Evolutionary conservation across 306 rosid genomes (phyloP).

Genomic region (Clitoria ternatea): DNA sequence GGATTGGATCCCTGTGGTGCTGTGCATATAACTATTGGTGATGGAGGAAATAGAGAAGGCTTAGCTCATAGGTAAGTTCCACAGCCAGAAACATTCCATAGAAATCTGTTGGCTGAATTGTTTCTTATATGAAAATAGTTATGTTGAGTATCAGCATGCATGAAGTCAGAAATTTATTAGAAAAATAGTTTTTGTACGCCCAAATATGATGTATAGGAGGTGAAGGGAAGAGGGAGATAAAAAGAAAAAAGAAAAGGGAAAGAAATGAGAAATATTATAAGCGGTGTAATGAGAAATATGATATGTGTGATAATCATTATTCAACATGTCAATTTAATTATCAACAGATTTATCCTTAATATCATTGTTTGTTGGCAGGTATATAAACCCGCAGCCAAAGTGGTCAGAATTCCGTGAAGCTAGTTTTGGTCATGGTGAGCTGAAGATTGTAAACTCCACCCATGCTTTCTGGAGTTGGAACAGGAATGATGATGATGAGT

Average conservation of each 20-base stretch:
- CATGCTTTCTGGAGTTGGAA: slow-evolving; percentile 95
- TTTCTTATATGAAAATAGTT: background rate
- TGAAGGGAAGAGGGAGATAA: too few species aligned
- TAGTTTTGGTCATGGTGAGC: slow-evolving; percentile 93
- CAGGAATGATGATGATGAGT: slow-evolving; percentile 81
- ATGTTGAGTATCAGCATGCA: background rate
- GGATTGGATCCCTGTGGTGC: slow-evolving; percentile 71
- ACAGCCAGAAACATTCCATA: background rate
- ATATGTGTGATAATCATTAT: too few species aligned
- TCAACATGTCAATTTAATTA: too few species aligned
- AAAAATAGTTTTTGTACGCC: too few species aligned
- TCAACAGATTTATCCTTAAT: background rate
- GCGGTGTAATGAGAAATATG: too few species aligned
- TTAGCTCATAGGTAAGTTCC: slow-evolving; percentile 61
- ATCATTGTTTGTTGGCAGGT: slow-evolving; percentile 38
- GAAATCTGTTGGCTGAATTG: background rate
- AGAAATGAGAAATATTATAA: too few species aligned
- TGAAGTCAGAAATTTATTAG: background rate
- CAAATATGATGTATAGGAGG: too few species aligned
- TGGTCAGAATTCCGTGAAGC: slow-evolving; percentile 87
- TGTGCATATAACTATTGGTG: slow-evolving; percentile 88
- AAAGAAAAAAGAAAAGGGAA: too few species aligned
- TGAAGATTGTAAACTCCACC: slow-evolving; percentile 58
- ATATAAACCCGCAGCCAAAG: slow-evolving; percentile 53
- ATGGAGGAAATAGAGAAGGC: slow-evolving; percentile 92